phyloP scores from a whole-genome alignment of 768 basidiomycete genomes.

The Russula lepida region DNA sequence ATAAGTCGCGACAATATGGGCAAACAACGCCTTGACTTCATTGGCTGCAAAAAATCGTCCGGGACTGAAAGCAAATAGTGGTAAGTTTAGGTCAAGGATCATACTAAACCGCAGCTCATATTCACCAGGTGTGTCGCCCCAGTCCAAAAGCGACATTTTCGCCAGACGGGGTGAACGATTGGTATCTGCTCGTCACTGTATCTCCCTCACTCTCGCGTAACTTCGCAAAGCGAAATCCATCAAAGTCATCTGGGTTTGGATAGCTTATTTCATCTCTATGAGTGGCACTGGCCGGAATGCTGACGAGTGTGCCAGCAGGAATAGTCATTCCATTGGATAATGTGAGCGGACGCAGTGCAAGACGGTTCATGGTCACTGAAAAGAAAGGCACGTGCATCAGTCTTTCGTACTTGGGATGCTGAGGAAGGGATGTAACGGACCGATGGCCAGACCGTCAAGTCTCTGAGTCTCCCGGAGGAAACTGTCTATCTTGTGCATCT shows the following conservation, averaged over 20 bases:
- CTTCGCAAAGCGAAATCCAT: constrained; percentile 35
- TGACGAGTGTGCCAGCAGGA: constrained; percentile 34
- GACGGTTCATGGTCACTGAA: constrained; percentile 21
- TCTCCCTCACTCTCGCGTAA: constrained; percentile 23
- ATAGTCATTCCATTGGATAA: constrained; percentile 31
- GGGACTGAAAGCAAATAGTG: not conserved
- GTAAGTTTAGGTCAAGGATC: not conserved
- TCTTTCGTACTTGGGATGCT: not conserved
- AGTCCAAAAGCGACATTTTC: not conserved
- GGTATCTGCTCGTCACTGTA: not conserved
- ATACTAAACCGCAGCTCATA: not conserved
- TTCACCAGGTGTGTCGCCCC: not conserved
- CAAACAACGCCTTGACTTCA: not conserved
- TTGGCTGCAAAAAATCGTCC: not conserved
- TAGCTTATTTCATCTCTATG: constrained; percentile 37
- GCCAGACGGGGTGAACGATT: not conserved
- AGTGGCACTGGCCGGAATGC: constrained; percentile 27
- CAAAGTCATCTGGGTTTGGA: constrained; percentile 32
- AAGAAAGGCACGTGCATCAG: not conserved
- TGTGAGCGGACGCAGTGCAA: constrained; percentile 24
- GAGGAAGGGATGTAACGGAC: not conserved
- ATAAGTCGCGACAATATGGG: not conserved
- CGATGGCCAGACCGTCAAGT: constrained; percentile 7
- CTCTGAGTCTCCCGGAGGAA: constrained; percentile 29
- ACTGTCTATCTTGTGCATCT: constrained; percentile 30